A percentile compares a stretch with the other conserved stretches of the same genome.
phyloP scores from a whole-genome alignment of 2,329 filamentous ascomycete species.

The Aspergillus nomiae region DNA sequence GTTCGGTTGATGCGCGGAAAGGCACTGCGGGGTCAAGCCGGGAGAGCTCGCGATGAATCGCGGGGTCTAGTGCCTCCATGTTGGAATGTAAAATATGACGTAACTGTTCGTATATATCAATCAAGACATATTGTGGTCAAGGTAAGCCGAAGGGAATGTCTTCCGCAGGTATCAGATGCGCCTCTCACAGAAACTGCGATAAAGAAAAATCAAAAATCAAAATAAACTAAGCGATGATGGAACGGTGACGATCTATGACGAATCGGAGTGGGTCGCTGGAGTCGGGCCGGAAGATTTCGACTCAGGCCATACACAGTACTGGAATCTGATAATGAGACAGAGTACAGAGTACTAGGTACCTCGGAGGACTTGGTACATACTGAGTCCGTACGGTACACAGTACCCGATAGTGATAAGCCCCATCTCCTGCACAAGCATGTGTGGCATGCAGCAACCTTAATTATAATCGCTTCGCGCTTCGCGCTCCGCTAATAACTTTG shows the following conservation, averaged over 20 bases:
- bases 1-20: slow-evolving; percentile 72
- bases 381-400: not conserved
- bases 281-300: not conserved
- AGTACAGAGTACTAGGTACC: no score
- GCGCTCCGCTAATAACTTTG: not conserved
- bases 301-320: not conserved
- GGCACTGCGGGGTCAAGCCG: slow-evolving; percentile 65
- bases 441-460: slow-evolving; percentile 1
- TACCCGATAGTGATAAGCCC: slow-evolving; percentile 7
- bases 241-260: not conserved
- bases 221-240: slow-evolving; percentile 3
- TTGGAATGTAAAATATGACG: not conserved
- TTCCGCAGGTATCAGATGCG: not conserved
- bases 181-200: not conserved
- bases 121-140: slow-evolving; percentile 9
- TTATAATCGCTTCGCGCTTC: not conserved
- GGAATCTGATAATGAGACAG: not conserved
- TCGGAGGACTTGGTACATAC: no score
- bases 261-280: slow-evolving; percentile 8
- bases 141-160: not conserved
- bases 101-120: not conserved
- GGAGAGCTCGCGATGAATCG: slow-evolving; percentile 57
- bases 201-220: not conserved
- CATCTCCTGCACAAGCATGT: not conserved
- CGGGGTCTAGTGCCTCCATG: slow-evolving; percentile 43